Percentiles rank a stretch among this genome's conserved stretches.
These are phyloP conservation scores for Aspergillus chevalieri DNA, from an alignment of 2,329 filamentous ascomycete genomes.

Conservation along the genomic window DNA sequence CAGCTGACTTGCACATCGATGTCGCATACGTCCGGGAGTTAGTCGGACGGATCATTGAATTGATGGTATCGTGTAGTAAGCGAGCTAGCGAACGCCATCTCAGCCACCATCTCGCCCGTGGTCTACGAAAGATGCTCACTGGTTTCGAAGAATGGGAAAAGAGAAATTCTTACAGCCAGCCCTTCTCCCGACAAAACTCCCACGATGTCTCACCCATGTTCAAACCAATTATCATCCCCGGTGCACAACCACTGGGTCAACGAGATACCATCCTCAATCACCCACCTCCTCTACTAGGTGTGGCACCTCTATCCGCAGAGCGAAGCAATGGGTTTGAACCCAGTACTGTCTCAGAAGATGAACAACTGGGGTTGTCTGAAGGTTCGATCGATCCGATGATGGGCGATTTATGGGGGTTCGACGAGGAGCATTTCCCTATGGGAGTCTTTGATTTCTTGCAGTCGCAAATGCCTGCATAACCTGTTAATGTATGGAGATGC, in stretches of 20 bases:
- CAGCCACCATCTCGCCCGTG: constrained; percentile 35
- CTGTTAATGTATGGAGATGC: background rate
- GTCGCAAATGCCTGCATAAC: constrained; percentile 36
- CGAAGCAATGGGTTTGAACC: constrained; percentile 27
- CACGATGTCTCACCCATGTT: constrained; percentile 28
- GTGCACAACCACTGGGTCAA: constrained; percentile 30
- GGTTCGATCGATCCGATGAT: constrained; percentile 36
- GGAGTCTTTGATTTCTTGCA: constrained; percentile 38
- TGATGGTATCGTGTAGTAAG: constrained; percentile 35
- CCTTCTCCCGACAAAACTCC: constrained; percentile 14
- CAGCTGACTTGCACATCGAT: constrained; percentile 29
- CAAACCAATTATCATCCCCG: constrained; percentile 32
- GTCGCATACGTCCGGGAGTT: constrained; percentile 30
- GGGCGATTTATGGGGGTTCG: constrained; percentile 36
- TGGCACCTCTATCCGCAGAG: constrained; percentile 35
- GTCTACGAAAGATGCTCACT: constrained; percentile 34
- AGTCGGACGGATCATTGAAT: constrained; percentile 28
- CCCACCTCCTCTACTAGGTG: constrained; percentile 30
- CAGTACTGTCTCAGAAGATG: constrained; percentile 11
- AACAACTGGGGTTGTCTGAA: constrained; percentile 28
- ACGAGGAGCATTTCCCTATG: constrained; percentile 38
- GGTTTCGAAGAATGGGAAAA: constrained; percentile 37
- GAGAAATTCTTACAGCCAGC: constrained; percentile 18
- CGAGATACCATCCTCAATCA: constrained; percentile 31
- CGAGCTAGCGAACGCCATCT: constrained; percentile 36